These are phyloP conservation scores for Alternaria arborescens DNA, from an alignment of 2,329 filamentous ascomycete species.

Conservation along the genomic window DNA sequence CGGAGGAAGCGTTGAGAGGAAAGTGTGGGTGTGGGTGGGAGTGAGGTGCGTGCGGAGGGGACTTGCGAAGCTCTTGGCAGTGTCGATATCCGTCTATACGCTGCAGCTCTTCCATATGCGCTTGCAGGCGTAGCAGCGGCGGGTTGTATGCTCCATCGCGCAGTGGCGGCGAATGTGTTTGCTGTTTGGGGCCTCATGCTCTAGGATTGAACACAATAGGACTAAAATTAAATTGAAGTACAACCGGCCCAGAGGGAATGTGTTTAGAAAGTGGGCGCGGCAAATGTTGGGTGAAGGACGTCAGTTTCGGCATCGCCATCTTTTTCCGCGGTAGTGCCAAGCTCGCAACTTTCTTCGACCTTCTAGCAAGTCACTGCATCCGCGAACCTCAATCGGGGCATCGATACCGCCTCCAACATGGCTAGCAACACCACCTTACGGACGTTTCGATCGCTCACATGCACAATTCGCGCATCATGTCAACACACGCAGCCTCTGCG, in stretches of 20 bases:
- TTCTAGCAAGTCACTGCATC: slow-evolving; percentile 18
- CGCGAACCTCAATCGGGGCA: slow-evolving; percentile 25
- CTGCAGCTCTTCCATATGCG: slow-evolving; percentile 57
- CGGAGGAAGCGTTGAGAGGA: slow-evolving; percentile 48
- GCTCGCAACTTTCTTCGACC: slow-evolving; percentile 33
- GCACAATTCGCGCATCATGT: slow-evolving; percentile 51
- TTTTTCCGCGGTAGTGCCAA: slow-evolving; percentile 32
- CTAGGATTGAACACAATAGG: slow-evolving; percentile 16
- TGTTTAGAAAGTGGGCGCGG: slow-evolving; percentile 27
- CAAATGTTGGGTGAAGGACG: slow-evolving; percentile 33
- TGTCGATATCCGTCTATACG: slow-evolving; percentile 58
- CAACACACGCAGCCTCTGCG: slow-evolving; percentile 42
- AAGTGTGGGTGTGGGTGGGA: slow-evolving; percentile 20
- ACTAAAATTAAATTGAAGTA: slow-evolving; percentile 12
- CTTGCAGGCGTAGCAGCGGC: slow-evolving; percentile 49
- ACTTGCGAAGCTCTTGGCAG: slow-evolving; percentile 28
- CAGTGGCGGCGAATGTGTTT: slow-evolving; percentile 52
- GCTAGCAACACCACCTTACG: slow-evolving; percentile 36
- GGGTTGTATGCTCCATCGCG: slow-evolving; percentile 51
- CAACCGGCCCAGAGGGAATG: slow-evolving; percentile 20
- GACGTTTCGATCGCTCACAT: slow-evolving; percentile 42
- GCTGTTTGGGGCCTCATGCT: slow-evolving; percentile 58
- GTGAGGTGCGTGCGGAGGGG: slow-evolving; percentile 34
- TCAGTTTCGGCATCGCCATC: slow-evolving; percentile 30
- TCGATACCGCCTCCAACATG: slow-evolving; percentile 30